phyloP scores from a whole-genome alignment of 257 asterid genomes.

The Avicennia marina region DNA sequence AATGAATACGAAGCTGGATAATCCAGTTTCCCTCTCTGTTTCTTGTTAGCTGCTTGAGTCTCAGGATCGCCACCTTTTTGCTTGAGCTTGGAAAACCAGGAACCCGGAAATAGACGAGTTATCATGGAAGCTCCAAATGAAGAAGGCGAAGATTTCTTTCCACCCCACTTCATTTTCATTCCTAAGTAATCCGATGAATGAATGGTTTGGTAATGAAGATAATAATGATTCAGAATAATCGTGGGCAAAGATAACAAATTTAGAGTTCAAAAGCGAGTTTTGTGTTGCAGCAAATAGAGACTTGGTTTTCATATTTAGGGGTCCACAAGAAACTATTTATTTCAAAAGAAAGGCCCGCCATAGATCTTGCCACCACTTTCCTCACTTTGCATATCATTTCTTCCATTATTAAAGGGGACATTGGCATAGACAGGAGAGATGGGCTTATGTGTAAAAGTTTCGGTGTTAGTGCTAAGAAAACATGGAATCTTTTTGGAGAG shows the following conservation, averaged over 20 bases:
- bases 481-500: too few relatives aligned
- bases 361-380: constrained; percentile 45
- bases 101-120: constrained; percentile 46
- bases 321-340: constrained; percentile 12
- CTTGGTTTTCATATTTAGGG: constrained; percentile 34
- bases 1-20: constrained; percentile 15
- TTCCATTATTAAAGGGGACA: too few relatives aligned
- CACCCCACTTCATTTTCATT: constrained; percentile 52
- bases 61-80: constrained; percentile 25
- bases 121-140: constrained; percentile 36
- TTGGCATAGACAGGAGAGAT: too few relatives aligned
- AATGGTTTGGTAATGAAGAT: too few relatives aligned
- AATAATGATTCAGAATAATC: too few relatives aligned
- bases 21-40: constrained; percentile 23
- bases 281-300: constrained; percentile 5
- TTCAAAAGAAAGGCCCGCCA: constrained; percentile 75
- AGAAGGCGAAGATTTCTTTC: constrained; percentile 31
- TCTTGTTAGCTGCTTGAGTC: constrained; percentile 3
- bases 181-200: not conserved
- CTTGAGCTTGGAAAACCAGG: constrained; percentile 69
- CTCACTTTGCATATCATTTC: too few relatives aligned
- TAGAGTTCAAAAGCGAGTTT: too few relatives aligned
- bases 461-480: too few relatives aligned
- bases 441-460: too few relatives aligned
- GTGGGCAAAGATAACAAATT: constrained; percentile 9